Evolutionary conservation across 2,329 filamentous ascomycete genomes (phyloP), one percentile per base, ranked within the genome.

Genomic region (Xylaria multiplex): DNA sequence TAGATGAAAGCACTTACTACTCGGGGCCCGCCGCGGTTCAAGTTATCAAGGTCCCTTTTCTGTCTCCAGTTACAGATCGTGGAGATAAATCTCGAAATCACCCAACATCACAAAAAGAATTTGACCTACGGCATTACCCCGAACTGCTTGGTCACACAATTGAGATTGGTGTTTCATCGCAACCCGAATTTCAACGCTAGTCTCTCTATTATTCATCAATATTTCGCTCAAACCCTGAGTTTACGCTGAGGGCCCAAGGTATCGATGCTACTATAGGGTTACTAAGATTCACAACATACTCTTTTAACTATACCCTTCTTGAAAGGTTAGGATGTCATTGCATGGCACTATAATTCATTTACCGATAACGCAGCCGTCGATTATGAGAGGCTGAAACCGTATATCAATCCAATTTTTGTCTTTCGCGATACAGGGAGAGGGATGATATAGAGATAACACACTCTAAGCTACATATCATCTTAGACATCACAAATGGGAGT

Each of bases 1-100:
- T n/a, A 67, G 65, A 66, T 50, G 8, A 19, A 5, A 66, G 64
- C 35, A 66, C 64, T n/a, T 66, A 66, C 32, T 55, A 66, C 22
- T 8, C 37, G 19, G 37, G 63, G 14, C 46, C 58, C 57, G 58
- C 37, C 19, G 19, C 19, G 5, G 35, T 1, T 4, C 9, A 14
- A 16, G 37, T 1, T 9, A 6, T n/a, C 9, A 24, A 1, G 50
- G 40, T 6, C 58, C n/a, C 16, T 3, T 5, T 45, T 13, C 8
- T 14, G 30, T 27, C 27, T 43, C 14, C 14, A 4, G 60, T 35
- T 27, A 24, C 9, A n/a, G 48, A 35, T 14, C 37, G 3, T 30
- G 54, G 46, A 48, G 62, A 43, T 64, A 19, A 64, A 7, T 2
- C 3, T 42, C 8, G 19, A 22, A 11, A 11, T 32, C 6, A 5